These are phyloP conservation scores for Blastocystis sp. DNA, from an alignment of 352 stramenopile species.

Conservation along the genomic window DNA sequence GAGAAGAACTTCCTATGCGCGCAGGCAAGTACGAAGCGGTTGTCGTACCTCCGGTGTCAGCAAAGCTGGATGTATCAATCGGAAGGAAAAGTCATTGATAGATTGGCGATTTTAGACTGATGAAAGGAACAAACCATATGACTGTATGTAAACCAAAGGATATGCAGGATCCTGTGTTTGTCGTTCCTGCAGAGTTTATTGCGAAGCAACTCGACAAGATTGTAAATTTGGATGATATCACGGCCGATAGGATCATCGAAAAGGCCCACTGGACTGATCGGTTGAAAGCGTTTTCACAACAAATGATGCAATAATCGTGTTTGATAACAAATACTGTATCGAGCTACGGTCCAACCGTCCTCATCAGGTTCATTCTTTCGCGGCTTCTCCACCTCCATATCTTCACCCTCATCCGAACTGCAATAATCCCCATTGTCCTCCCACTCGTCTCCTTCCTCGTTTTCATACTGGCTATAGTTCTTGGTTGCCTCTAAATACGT, in stretches of 20 bases:
- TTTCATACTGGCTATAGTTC: background rate
- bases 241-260: background rate
- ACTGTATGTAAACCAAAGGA: slow-evolving; percentile 74
- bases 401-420: background rate
- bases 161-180: slow-evolving; percentile 4
- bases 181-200: slow-evolving; percentile 11
- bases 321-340: background rate
- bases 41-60: slow-evolving; percentile 71
- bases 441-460: background rate
- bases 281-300: background rate
- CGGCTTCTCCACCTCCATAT: slow-evolving; percentile 38
- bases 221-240: slow-evolving; percentile 2
- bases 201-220: slow-evolving; percentile 16
- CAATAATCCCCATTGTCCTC: background rate
- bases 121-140: slow-evolving; percentile 72
- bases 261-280: background rate
- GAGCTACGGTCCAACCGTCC: slow-evolving; percentile 16
- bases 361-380: slow-evolving; percentile 38
- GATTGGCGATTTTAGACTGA: background rate
- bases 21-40: slow-evolving; percentile 73
- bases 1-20: slow-evolving; percentile 71
- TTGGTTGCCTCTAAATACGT: slow-evolving; percentile 14
- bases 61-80: slow-evolving; percentile 73
- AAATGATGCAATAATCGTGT: background rate
- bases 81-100: slow-evolving; percentile 66